Evolutionary conservation across 1,284 basidiomycete genomes (phyloP), one percentile per base, ranked within the genome.

Genomic region (Mycena citricolor): DNA sequence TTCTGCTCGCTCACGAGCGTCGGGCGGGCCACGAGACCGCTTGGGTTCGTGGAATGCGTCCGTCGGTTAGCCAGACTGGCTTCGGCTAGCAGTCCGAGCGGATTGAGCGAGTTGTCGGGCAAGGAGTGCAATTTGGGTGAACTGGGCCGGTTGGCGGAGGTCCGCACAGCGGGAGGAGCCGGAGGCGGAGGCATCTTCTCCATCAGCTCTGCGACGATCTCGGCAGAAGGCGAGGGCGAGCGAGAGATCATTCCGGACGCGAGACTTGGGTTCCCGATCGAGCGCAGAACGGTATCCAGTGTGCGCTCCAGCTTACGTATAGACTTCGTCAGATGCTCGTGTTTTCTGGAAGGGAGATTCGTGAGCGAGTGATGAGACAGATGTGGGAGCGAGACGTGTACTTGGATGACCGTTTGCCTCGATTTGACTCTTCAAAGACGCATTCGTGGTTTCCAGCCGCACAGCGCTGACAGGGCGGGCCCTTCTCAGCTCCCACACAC

Each of bases 381-480:
- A 24, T 25, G 39, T 14, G 28, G 28, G 21, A 36, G 23, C 35
- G 43, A 40, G 20, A 26, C 10, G 59, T 79, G 54, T 63, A 90
- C 86, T 94, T 91, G 54, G 85, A 83, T 34, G 88, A 84, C n/a
- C 91, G 81, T 62, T 93, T 94, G 29, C 94, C 94, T 36, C 94
- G 79, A 62, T 95, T 93, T 4, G 89, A 92, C 62, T 95, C 93
- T 66, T 97, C 92, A 55, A 97, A 97, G 32, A 95, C 80, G 59
- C 94, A 97, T 54, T 94, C 89, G 59, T 94, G 91, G 42, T 85
- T 85, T 8, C 90, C 88, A 0, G 83, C 68, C 49, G 77, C 73
- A 61, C 86, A 89, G 20, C 88, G 82, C 60, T 93, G 94, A 69
- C 94, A 97, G 1, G 94, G 92, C 0, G 90, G 90, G 0, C 91